Conservation (phyloP, 305 asterid species). For the Coffea humblotiana region DNA sequence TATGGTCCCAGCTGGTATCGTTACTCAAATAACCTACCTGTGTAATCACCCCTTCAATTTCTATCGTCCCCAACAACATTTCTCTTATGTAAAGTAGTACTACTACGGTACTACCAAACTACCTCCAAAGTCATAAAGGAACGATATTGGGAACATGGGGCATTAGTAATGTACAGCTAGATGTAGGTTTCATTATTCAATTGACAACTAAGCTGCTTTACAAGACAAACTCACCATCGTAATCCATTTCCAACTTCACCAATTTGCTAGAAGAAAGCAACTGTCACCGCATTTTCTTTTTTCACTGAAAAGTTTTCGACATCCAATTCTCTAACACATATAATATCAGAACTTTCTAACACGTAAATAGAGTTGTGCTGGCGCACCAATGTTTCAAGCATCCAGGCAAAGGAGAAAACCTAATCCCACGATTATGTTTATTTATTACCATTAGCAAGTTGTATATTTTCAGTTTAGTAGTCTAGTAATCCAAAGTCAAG, state of each 20-base stretch:
- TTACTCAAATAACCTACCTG: background rate
- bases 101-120: background rate
- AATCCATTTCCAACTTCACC: background rate
- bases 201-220: background rate
- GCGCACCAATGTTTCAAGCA: too few relatives aligned
- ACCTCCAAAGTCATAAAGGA: background rate
- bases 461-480: too few relatives aligned
- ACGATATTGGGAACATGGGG: background rate
- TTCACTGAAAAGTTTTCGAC: too few relatives aligned
- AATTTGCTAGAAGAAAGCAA: background rate
- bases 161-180: constrained; percentile 5
- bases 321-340: too few relatives aligned
- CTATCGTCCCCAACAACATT: background rate
- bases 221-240: background rate
- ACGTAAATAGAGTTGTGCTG: background rate
- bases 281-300: background rate
- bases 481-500: too few relatives aligned
- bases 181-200: background rate
- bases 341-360: background rate
- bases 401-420: too few relatives aligned
- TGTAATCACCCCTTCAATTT: background rate
- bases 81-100: background rate
- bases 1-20: background rate
- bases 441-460: too few relatives aligned
- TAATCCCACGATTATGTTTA: too few relatives aligned